Conservation (phyloP, 768 basidiomycete species). For the Collybia sp. region DNA sequence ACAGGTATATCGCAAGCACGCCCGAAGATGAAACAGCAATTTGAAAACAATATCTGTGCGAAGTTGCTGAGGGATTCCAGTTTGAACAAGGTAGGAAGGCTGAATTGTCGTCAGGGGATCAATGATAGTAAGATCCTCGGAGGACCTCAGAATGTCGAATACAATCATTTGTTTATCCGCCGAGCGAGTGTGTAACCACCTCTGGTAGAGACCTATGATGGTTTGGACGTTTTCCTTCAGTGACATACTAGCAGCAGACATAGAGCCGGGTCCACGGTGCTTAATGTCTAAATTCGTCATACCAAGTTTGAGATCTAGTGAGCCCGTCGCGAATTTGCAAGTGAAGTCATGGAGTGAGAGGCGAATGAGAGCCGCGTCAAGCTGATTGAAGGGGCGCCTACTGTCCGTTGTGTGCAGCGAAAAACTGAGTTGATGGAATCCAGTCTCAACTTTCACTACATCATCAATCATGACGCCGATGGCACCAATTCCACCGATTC, state of each 20-base stretch:
- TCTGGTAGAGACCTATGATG: conserved; percentile 16
- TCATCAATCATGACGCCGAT: conserved; percentile 14
- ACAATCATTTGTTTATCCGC: conserved; percentile 34
- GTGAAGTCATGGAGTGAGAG: conserved; percentile 10
- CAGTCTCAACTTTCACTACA: conserved; percentile 12
- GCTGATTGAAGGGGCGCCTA: conserved; percentile 20
- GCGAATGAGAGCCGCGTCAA: conserved; percentile 20
- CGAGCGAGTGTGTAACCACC: conserved; percentile 23
- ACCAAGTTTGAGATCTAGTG: conserved; percentile 5
- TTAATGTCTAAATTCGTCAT: no score
- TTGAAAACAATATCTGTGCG: conserved; percentile 71
- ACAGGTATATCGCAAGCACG: conserved; percentile 41
- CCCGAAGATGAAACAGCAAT: conserved; percentile 75
- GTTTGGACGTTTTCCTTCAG: conserved; percentile 19
- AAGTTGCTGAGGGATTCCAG: conserved; percentile 59
- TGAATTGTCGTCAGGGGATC: conserved; percentile 83
- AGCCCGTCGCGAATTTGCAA: conserved; percentile 1
- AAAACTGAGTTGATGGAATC: conserved; percentile 15
- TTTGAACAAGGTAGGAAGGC: conserved; percentile 79
- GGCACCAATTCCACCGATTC: conserved; percentile 14
- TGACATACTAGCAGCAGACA: conserved; percentile 26
- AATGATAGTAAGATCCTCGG: conserved; percentile 45
- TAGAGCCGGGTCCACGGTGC: conserved; percentile 31
- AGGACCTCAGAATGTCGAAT: conserved; percentile 43
- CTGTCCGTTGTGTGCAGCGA: conserved; percentile 25